These are phyloP conservation scores for Ophiostoma novo-ulmi DNA, from an alignment of 2,329 filamentous ascomycete species.

Conservation along the genomic window DNA sequence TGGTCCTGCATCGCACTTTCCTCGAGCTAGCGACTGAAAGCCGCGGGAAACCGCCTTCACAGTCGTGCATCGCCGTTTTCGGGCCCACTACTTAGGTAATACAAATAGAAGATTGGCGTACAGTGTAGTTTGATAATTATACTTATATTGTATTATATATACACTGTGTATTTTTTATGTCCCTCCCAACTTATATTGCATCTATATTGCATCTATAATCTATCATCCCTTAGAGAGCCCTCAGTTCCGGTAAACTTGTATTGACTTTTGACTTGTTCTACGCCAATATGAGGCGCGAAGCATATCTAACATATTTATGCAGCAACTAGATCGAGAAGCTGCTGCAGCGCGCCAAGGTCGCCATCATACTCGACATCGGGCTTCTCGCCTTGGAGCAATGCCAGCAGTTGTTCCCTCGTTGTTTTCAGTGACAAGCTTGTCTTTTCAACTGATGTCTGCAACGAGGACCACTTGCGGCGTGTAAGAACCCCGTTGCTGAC, in stretches of 20 bases:
- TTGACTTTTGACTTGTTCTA: not conserved
- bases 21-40: conserved; percentile 17
- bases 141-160: not conserved
- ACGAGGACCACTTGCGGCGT: not conserved
- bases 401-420: not conserved
- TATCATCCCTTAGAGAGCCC: no score
- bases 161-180: not conserved
- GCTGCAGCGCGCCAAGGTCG: conserved; percentile 1
- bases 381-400: not conserved
- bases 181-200: no score
- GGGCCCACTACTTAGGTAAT: conserved; percentile 2
- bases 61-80: not conserved
- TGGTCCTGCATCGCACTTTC: not conserved
- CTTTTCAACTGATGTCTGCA: not conserved
- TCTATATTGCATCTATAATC: no score
- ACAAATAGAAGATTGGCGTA: not conserved
- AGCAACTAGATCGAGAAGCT: not conserved
- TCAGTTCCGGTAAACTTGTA: no score
- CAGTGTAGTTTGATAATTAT: not conserved
- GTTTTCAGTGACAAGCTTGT: not conserved
- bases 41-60: conserved; percentile 9
- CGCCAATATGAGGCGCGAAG: not conserved
- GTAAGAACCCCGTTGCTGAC: not conserved
- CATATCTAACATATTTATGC: not conserved
- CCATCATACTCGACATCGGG: not conserved